Evolutionary conservation across 768 basidiomycete species (phyloP), one percentile per base, ranked within the genome.

Genomic region (Boletus bicolor): DNA sequence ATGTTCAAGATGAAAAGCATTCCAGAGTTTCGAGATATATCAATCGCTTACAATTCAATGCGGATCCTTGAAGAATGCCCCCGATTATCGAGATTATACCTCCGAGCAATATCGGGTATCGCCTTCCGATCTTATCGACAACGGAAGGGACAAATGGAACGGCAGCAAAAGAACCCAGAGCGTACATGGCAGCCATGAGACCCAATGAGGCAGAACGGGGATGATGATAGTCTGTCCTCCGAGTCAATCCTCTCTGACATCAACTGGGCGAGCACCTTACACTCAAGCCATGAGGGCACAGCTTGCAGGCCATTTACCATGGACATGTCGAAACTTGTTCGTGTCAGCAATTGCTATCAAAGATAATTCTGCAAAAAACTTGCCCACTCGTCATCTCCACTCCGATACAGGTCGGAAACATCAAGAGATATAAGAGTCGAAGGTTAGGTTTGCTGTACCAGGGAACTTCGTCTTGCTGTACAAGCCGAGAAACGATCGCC

Each of bases 391-490:
- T 65, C 48, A 58, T 53, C 36, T 62, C 61, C 43, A 68, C 61
- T 21, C 56, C 59, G 4, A 68, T 44, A 45, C 64, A 65, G 7
- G 60, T 42, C 15, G 83, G 84, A 57, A 85, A 71, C 66, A 85
- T 74, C 47, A 85, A 45, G 26, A 86, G 55, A 67, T 86, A 86
- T 42, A 85, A 59, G 24, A 74, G 36, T 21, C 83, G 72, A 55
- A 87, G 69, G 58, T 86, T 86, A 2, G 74, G 82, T 60, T 86
- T 87, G 58, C 63, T 66, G 66, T 85, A 85, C 85, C 85, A 87
- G 39, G 83, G 81, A 7, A 73, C 75, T 39, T 71, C 72, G 65
- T 87, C 84, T 51, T 77, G 72, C 15, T 61, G n/a, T 14, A 47
- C 58, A 19, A 67, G 64, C 21, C 38, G 55, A 32, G 64, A 66